phyloP scores from a whole-genome alignment of 2,329 filamentous ascomycete species.

The Colletotrichum sidae region DNA sequence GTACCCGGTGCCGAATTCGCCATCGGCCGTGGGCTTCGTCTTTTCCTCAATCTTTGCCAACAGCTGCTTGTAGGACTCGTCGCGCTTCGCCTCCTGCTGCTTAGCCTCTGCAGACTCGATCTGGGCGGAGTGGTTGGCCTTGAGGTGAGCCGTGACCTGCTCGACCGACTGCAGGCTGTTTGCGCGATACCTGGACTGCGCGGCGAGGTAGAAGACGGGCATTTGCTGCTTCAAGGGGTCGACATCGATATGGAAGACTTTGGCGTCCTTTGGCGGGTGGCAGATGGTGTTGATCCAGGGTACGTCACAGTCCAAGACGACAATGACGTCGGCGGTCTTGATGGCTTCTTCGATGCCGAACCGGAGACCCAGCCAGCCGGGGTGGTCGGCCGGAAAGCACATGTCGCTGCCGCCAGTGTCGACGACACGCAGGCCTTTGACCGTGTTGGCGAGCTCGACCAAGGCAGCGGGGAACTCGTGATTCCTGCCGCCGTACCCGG shows the following conservation, averaged over 20 bases:
- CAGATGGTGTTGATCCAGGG: constrained; percentile 90
- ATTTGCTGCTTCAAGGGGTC: constrained; percentile 78
- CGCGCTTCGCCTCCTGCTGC: constrained; percentile 64
- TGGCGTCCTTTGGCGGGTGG: constrained; percentile 62
- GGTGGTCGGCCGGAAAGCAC: constrained; percentile 81
- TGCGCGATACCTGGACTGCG: constrained; percentile 73
- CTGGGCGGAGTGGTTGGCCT: constrained; percentile 55
- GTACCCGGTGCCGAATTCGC: constrained; percentile 56
- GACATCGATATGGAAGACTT: constrained; percentile 73
- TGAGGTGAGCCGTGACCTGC: constrained; percentile 75
- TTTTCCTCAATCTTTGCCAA: constrained; percentile 69
- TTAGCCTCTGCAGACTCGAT: constrained; percentile 49
- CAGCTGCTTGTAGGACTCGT: constrained; percentile 67
- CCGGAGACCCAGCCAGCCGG: constrained; percentile 75
- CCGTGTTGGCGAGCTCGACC: constrained; percentile 73
- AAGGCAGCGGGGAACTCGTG: constrained; percentile 70
- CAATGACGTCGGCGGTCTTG: constrained; percentile 81
- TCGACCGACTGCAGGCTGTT: constrained; percentile 73
- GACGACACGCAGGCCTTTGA: constrained; percentile 77
- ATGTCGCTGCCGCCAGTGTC: constrained; percentile 85
- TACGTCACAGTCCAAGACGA: constrained; percentile 90
- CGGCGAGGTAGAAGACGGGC: constrained; percentile 78
- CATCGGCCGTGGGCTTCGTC: constrained; percentile 69
- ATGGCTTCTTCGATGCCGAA: constrained; percentile 82
- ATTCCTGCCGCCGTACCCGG: constrained; percentile 78